A percentile compares a stretch with the other conserved stretches of the same genome.
Evolutionary conservation across 768 basidiomycete genomes (phyloP).

Genomic region (Lactarius sp.): DNA sequence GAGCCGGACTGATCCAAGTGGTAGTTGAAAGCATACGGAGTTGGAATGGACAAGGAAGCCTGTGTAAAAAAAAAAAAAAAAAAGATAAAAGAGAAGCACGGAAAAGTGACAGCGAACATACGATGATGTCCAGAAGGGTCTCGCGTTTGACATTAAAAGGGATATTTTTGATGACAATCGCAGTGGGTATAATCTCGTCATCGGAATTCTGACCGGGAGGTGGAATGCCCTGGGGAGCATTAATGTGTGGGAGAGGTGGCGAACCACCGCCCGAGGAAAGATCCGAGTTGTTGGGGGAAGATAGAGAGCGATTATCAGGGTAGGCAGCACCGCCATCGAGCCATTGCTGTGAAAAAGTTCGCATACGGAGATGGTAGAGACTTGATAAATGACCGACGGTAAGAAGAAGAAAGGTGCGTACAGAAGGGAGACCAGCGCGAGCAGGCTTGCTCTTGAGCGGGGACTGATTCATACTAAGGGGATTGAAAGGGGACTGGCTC

Average conservation of each 20-base stretch:
- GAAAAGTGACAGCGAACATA: slow-evolving; percentile 40
- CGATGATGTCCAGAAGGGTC: slow-evolving; percentile 93
- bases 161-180: slow-evolving; percentile 99
- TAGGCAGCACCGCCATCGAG: slow-evolving; percentile 52
- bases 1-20: slow-evolving; percentile 95
- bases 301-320: slow-evolving; percentile 74
- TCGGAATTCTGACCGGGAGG: slow-evolving; percentile 52
- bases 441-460: slow-evolving; percentile 71
- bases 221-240: slow-evolving; percentile 43
- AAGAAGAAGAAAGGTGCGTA: slow-evolving; percentile 35
- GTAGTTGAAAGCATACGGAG: slow-evolving; percentile 99
- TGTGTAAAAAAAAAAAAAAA: slow-evolving; percentile 31
- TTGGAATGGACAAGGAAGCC: slow-evolving; percentile 89
- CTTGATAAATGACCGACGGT: slow-evolving; percentile 21
- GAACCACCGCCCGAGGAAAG: slow-evolving; percentile 85
- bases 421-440: slow-evolving; percentile 69
- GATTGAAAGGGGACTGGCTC: slow-evolving; percentile 45
- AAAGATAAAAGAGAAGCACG: slow-evolving; percentile 1
- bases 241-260: slow-evolving; percentile 49
- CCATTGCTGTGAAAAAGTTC: slow-evolving; percentile 63
- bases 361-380: slow-evolving; percentile 5
- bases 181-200: slow-evolving; percentile 96
- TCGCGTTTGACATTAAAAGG: slow-evolving; percentile 98
- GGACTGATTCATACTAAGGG: slow-evolving; percentile 57
- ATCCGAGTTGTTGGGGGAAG: slow-evolving; percentile 83